Base-by-base conservation (phyloP, 2,329 filamentous ascomycete species). In the Neonectria magnoliae region DNA sequence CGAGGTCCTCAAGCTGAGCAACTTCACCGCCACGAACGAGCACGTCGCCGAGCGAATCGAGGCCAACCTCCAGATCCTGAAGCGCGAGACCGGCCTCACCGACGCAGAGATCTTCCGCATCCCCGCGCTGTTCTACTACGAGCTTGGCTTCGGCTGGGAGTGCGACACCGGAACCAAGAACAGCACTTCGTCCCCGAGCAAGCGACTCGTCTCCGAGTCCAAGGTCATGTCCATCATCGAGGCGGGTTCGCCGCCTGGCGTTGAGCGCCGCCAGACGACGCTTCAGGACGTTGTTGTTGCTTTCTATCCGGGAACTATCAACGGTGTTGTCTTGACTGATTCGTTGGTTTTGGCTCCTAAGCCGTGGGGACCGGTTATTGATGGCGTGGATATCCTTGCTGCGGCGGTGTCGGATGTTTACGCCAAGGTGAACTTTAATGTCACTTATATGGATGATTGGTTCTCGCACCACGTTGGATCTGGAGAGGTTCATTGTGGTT, bases 401-500 rank as follows among this genome's bases (percentile, higher is more conserved):
- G 52, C 60, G n/a, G 71, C 65, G 4, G 68, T 73, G 1, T 53
- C 9, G 0, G 59, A 62, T 16, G 70, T 66, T 1, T 77, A 78
- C 54, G 62, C 59, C 0, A 62, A 25, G n/a, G 75, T 57, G 1
- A 66, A 68, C 0, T 69, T 61, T 4, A 73, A 69, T 7, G 56
- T 77, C 0, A 68, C 64, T 0, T 77, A 62, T 9, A 64, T 75
- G 6, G 75, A 78, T 18, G 71, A 74, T 33, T 78, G 68, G 62
- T 70, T 72, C n/a, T 69, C 70, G 1, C 75, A 76, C 27, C 76
- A 74, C 44, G 1, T 59, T 2, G 0, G 16, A 0, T 29, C 45
- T 3, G 76, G 76, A 3, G 76, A 78, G 14, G 63, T 77, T 44
- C 76, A 78, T 36, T 71, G 68, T 6, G 68, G 68, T 2, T 62